These are phyloP conservation scores for Coprinopsis strossmayeri DNA, from an alignment of 768 basidiomycete species.

Conservation along the genomic window DNA sequence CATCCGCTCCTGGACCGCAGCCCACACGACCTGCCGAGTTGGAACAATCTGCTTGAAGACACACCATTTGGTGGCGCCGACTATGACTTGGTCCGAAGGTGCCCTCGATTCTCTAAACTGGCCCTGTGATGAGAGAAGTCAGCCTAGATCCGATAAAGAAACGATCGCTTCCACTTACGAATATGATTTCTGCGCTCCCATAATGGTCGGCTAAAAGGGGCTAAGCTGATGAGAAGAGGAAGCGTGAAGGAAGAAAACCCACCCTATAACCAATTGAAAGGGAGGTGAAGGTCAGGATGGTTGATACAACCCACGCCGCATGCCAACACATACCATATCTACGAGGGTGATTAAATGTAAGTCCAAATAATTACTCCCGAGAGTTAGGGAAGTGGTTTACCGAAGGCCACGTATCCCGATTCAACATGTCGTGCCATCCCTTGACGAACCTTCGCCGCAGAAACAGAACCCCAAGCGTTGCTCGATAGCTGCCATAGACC, in stretches of 20 bases:
- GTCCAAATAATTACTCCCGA: not conserved
- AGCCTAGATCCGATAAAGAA: constrained; percentile 6
- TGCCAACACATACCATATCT: constrained; percentile 32
- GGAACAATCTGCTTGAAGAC: constrained; percentile 51
- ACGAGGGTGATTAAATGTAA: constrained; percentile 7
- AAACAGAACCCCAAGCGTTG: constrained; percentile 78
- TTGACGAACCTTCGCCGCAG: constrained; percentile 54
- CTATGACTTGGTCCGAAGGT: constrained; percentile 31
- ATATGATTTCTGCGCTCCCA: constrained; percentile 76
- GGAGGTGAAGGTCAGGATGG: too few species aligned
- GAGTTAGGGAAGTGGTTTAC: constrained; percentile 24
- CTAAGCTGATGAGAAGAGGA: not conserved
- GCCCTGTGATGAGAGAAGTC: constrained; percentile 37
- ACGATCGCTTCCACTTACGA: constrained; percentile 39
- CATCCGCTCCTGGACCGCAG: constrained; percentile 63
- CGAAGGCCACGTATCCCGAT: constrained; percentile 59
- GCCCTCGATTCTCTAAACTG: constrained; percentile 51
- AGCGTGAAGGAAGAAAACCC: too few species aligned
- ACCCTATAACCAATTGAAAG: too few species aligned
- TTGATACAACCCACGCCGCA: too few species aligned
- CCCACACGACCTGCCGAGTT: constrained; percentile 50
- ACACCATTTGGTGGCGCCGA: constrained; percentile 87
- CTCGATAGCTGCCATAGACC: constrained; percentile 86
- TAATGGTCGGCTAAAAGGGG: constrained; percentile 70
- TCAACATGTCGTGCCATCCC: constrained; percentile 63